Base-by-base conservation (phyloP, 1,139 yeast species). In the Blastobotrys illinoisensis region DNA sequence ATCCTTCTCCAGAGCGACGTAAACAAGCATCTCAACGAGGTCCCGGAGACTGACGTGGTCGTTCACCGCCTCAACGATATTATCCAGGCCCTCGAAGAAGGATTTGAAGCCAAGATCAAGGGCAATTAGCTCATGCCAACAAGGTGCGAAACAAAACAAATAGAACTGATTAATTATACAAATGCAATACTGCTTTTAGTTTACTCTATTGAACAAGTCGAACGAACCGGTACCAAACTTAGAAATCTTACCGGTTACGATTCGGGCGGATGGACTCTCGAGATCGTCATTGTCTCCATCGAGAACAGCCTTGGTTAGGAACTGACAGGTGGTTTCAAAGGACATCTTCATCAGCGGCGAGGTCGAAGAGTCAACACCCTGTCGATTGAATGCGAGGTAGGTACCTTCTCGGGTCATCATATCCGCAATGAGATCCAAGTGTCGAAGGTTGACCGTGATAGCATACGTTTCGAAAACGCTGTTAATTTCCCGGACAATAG, bases 351-450 rank as follows among this genome's bases (percentile, higher is more conserved):
- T 86, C 77, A 95, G 88, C 32, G 98, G 88, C 9, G 98, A 91
- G 1, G 98, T 90, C 20, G 95, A 84, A 1, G 96, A 81, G 70
- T 93, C 98, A 70, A 95, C 91, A 73, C 99, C 99, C 75, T 90
- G 97, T 79, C 99, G 86, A 74, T 90, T 91, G 78, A 95, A 95
- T 24, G 99, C 97, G 71, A 93, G 77, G 70, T 91, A 95, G 2
- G 95, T 82, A 67, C 99, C 99, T 74, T 93, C 98, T 71, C 99
- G 83, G 3, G 99, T 95, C 99, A 95, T 95, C 91, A 89, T 88
- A 73, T 95, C 99, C 60, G 96, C 99, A 73, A 95, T 86, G 71
- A 95, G 81, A 69, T 93, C 98, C 75, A 95, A 82, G 76, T 95
- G 99, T 72, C 99, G 90, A 53, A 83, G 76, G 57, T 95, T 88